Percentiles rank a stretch among this genome's conserved stretches.
Evolutionary conservation across 176 grass and related monocot species (phyloP).

Genomic region (Panicum miliaceum): DNA sequence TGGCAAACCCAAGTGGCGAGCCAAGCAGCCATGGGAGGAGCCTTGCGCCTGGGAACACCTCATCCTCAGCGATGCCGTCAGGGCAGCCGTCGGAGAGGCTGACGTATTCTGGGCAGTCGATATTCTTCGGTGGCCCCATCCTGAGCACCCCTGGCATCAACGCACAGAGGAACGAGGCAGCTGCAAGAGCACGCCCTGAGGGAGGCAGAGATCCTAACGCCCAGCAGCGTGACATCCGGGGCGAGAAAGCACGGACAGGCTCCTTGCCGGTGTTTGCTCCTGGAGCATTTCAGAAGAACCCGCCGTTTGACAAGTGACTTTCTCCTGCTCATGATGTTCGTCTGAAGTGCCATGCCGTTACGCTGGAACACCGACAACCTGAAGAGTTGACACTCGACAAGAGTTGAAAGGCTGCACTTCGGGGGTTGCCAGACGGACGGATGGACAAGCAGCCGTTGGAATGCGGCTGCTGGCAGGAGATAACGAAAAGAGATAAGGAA

Average conservation of each 20-base stretch:
- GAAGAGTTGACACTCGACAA: background rate
- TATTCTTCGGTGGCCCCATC: slow-evolving; percentile 97
- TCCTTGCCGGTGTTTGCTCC: slow-evolving; percentile 85
- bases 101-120: slow-evolving; percentile 74
- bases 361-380: background rate
- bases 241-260: slow-evolving; percentile 51
- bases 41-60: slow-evolving; percentile 33
- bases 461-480: background rate
- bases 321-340: slow-evolving; percentile 31
- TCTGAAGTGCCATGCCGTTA: slow-evolving; percentile 4
- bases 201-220: slow-evolving; percentile 57
- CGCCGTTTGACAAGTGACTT: slow-evolving; percentile 63
- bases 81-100: slow-evolving; percentile 64
- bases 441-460: background rate
- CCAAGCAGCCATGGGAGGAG: slow-evolving; percentile 48
- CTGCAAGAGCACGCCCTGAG: slow-evolving; percentile 49
- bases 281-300: slow-evolving; percentile 60
- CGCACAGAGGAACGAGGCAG: slow-evolving; percentile 38
- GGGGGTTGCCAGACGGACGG: background rate
- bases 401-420: slow-evolving; percentile 9
- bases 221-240: slow-evolving; percentile 45
- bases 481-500: slow-evolving; percentile 6
- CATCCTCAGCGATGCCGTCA: slow-evolving; percentile 47
- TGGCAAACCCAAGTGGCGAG: slow-evolving; percentile 63
- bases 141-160: slow-evolving; percentile 52